Conservation (phyloP, 306 rosid species). For the Quillaja saponaria region DNA sequence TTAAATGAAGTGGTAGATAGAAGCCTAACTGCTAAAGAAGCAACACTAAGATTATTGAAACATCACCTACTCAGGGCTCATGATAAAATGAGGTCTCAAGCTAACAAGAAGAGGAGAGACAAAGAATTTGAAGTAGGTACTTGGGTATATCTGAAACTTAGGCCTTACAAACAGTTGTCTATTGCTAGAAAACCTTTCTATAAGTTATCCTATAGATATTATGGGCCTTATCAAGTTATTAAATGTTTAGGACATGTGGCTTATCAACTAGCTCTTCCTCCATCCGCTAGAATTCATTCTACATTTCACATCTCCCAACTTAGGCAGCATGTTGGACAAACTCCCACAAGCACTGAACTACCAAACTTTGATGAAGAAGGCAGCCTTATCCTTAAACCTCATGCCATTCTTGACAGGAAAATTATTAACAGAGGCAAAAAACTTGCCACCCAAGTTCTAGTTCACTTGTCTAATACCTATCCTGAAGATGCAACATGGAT, state of each 20-base stretch:
- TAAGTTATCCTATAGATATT: neutral
- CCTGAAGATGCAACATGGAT: too few relatives aligned
- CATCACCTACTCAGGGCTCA: neutral
- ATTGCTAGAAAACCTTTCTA: neutral
- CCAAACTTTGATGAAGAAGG: too few relatives aligned
- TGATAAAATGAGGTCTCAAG: neutral
- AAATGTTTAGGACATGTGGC: neutral
- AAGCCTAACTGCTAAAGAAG: neutral
- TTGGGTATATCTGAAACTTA: neutral
- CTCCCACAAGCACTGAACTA: too few relatives aligned
- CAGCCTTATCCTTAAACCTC: too few relatives aligned
- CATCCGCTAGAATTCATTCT: too few relatives aligned
- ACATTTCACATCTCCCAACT: too few relatives aligned
- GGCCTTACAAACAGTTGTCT: neutral
- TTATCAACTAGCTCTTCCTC: too few relatives aligned
- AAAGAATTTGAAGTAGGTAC: neutral
- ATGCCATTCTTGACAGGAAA: too few relatives aligned
- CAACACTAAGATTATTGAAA: neutral
- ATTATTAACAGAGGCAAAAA: too few relatives aligned
- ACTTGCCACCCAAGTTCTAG: too few relatives aligned
- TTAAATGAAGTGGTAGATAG: neutral
- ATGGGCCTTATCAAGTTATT: neutral
- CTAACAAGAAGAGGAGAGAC: neutral
- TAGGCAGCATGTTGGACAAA: too few relatives aligned
- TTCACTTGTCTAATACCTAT: too few relatives aligned